These are phyloP conservation scores for Azolla pinnata DNA, from an alignment of 75 land plant species.

Conservation along the genomic window DNA sequence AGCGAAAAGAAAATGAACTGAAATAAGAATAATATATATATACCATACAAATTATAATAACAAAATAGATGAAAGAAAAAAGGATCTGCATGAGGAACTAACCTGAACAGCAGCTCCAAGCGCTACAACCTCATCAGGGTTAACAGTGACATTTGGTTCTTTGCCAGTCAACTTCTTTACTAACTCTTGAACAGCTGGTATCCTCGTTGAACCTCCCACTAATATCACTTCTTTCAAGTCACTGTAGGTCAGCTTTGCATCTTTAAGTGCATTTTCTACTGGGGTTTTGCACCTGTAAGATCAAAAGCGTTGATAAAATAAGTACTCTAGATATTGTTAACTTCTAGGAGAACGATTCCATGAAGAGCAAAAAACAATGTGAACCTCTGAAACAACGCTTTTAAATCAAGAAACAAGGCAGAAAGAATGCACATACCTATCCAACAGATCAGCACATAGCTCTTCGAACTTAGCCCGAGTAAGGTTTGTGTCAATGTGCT, in stretches of 20 bases:
- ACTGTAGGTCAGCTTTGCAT: slow-evolving; percentile 64
- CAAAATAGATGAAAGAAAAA: background rate
- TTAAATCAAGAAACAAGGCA: background rate
- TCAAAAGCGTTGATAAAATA: too few relatives aligned
- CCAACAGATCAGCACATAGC: slow-evolving; percentile 52
- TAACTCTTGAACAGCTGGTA: slow-evolving; percentile 74
- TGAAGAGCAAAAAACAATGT: too few relatives aligned
- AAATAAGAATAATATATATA: too few relatives aligned
- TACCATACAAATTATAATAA: too few relatives aligned
- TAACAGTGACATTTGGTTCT: slow-evolving; percentile 72
- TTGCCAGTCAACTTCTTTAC: slow-evolving; percentile 78
- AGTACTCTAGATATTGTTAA: too few relatives aligned
- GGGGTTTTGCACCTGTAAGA: slow-evolving; percentile 46
- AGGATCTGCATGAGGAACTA: background rate
- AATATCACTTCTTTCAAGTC: slow-evolving; percentile 76
- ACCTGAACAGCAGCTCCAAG: slow-evolving; percentile 87
- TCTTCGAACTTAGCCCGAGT: slow-evolving; percentile 73
- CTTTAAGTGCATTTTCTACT: slow-evolving; percentile 57
- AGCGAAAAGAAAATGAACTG: background rate
- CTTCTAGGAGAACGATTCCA: too few relatives aligned
- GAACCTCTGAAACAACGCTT: too few relatives aligned
- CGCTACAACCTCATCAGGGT: slow-evolving; percentile 91
- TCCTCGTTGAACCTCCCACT: slow-evolving; percentile 80
- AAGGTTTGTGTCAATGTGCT: slow-evolving; percentile 63
- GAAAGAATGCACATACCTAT: slow-evolving; percentile 29